Percentiles rank a stretch among this genome's conserved stretches.
Evolutionary conservation across 2,329 filamentous ascomycete species (phyloP).

Genomic region (Parafenestella ontariensis): DNA sequence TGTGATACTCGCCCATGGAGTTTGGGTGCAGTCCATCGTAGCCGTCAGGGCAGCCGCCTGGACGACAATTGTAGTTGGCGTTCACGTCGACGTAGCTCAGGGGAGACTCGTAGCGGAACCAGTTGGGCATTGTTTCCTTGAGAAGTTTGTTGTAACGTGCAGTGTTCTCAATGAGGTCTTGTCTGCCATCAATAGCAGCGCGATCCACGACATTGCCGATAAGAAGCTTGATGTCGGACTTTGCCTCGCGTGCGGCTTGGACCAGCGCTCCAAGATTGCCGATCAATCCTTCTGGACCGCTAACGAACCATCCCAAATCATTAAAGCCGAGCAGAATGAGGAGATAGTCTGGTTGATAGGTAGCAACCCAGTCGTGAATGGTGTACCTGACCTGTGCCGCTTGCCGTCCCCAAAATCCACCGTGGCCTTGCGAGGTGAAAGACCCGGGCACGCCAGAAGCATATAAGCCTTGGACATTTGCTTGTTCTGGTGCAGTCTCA

Average conservation of each 20-base stretch:
- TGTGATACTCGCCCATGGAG: constrained; percentile 13
- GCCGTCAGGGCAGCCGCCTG: constrained; percentile 3
- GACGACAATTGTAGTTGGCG: neutral
- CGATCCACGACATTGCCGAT: constrained; percentile 12
- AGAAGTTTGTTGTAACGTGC: constrained; percentile 5
- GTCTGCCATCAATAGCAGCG: constrained; percentile 5
- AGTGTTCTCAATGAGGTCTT: constrained; percentile 11
- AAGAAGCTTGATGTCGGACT: constrained; percentile 7
- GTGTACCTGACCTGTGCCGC: constrained; percentile 5
- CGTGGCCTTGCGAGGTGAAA: too few species aligned
- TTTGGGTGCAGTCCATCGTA: constrained; percentile 16
- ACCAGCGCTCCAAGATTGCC: constrained; percentile 6
- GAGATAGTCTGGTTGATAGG: constrained; percentile 15
- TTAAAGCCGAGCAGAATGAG: constrained; percentile 12
- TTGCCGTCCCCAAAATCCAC: too few species aligned
- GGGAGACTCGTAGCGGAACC: too few species aligned
- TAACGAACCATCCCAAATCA: constrained; percentile 14
- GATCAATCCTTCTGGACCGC: constrained; percentile 7
- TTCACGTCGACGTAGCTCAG: too few species aligned
- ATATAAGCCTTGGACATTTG: too few species aligned
- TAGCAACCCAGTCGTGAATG: neutral
- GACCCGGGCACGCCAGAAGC: too few species aligned
- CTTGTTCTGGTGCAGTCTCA: too few species aligned
- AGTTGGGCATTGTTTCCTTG: too few species aligned
- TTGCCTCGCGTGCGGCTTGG: constrained; percentile 3